Percentiles rank a stretch among this genome's conserved stretches.
Evolutionary conservation across 257 asterid genomes (phyloP).

Genomic region (Fraxinus americana): DNA sequence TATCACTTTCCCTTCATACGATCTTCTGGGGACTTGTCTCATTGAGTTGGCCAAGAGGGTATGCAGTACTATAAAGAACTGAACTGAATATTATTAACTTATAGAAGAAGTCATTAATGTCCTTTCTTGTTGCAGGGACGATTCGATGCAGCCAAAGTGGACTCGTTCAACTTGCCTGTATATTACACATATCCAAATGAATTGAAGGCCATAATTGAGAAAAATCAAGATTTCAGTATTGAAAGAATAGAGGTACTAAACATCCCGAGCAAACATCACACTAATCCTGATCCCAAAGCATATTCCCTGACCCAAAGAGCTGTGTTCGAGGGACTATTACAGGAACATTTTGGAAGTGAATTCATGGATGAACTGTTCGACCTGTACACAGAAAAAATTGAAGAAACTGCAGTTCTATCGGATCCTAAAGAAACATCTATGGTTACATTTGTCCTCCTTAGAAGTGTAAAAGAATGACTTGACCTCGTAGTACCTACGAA

Average conservation of each 20-base stretch:
- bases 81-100: too few species aligned
- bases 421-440: conserved; percentile 5
- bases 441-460: conserved; percentile 13
- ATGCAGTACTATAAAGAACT: background rate
- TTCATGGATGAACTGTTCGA: conserved; percentile 38
- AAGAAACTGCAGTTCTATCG: conserved; percentile 15
- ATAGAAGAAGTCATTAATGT: too few species aligned
- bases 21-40: conserved; percentile 22
- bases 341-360: conserved; percentile 33
- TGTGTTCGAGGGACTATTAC: conserved; percentile 21
- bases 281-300: background rate
- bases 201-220: conserved; percentile 23
- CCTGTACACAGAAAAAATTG: conserved; percentile 23
- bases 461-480: background rate
- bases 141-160: conserved; percentile 22
- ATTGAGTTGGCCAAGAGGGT: conserved; percentile 38
- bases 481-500: background rate
- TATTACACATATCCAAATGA: conserved; percentile 23
- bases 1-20: background rate
- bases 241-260: conserved; percentile 37
- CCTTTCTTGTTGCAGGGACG: conserved; percentile 26
- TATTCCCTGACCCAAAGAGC: conserved; percentile 10
- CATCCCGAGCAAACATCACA: conserved; percentile 17
- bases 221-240: conserved; percentile 21
- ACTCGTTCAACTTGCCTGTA: conserved; percentile 34